These are phyloP conservation scores for Arctium minus DNA, from an alignment of 129 eudicot genomes.

Conservation along the genomic window DNA sequence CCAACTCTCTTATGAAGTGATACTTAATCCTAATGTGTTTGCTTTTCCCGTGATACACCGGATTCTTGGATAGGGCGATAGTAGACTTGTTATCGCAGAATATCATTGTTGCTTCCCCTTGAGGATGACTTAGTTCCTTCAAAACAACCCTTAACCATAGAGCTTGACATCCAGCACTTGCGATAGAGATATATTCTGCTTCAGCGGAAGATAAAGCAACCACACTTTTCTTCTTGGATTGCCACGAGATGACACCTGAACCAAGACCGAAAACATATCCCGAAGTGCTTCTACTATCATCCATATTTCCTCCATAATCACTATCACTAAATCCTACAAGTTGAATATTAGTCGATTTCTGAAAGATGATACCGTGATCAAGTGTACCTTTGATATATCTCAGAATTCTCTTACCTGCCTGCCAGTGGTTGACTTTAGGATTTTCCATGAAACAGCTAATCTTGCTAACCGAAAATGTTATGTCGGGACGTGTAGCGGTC, in stretches of 20 bases:
- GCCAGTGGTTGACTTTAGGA: not conserved
- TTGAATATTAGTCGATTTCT: too few species aligned
- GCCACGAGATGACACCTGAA: too few species aligned
- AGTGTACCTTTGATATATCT: not conserved
- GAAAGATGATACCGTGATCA: not conserved
- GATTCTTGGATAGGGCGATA: too few species aligned
- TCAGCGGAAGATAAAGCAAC: not conserved
- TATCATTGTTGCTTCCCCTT: too few species aligned
- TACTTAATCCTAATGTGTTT: too few species aligned
- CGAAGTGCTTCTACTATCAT: not conserved
- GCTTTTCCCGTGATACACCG: too few species aligned
- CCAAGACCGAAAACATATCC: too few species aligned
- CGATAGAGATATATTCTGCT: not conserved
- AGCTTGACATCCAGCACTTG: not conserved
- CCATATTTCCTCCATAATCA: not conserved
- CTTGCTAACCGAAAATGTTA: not conserved
- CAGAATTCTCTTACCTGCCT: not conserved
- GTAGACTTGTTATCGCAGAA: too few species aligned
- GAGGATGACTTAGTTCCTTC: not conserved
- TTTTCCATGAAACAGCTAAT: not conserved
- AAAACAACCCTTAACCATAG: not conserved
- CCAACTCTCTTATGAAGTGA: too few species aligned
- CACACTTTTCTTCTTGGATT: not conserved
- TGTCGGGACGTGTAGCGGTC: too few species aligned
- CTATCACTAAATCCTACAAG: not conserved